A percentile compares a stretch with the other conserved stretches of the same genome.
Conservation (phyloP, 345 rosid species). For the Crucihimalaya himalaica region DNA sequence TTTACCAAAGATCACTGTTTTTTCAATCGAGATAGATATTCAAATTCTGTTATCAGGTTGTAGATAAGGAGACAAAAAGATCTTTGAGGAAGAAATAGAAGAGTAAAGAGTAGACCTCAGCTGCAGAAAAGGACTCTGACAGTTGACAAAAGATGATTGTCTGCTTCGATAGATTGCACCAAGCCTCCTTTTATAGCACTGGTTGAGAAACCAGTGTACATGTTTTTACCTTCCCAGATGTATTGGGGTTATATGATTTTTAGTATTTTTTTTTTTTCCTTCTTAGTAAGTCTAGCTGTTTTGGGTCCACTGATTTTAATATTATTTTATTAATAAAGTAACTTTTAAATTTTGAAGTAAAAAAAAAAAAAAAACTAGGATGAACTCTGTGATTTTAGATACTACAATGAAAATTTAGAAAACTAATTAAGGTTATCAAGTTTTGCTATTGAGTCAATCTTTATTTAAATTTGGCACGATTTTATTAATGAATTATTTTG, state of each 20-base stretch:
- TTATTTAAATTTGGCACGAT: too few species aligned
- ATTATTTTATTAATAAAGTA: not conserved
- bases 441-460: not conserved
- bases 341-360: not conserved
- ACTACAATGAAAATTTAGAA: not conserved
- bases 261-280: not conserved
- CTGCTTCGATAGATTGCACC: not conserved
- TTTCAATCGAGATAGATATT: not conserved
- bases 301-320: not conserved
- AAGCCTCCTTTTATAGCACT: not conserved
- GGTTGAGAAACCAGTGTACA: not conserved
- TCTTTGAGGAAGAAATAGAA: not conserved
- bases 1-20: too few species aligned
- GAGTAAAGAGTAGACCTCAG: not conserved
- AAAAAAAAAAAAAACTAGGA: not conserved
- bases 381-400: not conserved
- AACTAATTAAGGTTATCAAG: not conserved
- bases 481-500: not conserved
- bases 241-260: not conserved
- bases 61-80: not conserved
- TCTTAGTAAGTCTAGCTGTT: not conserved
- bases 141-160: not conserved
- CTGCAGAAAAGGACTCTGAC: not conserved
- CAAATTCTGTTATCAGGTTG: not conserved
- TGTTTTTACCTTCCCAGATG: not conserved